These are phyloP conservation scores for Verticillium albo-atrum DNA, from an alignment of 2,329 filamentous ascomycete genomes.

Conservation along the genomic window DNA sequence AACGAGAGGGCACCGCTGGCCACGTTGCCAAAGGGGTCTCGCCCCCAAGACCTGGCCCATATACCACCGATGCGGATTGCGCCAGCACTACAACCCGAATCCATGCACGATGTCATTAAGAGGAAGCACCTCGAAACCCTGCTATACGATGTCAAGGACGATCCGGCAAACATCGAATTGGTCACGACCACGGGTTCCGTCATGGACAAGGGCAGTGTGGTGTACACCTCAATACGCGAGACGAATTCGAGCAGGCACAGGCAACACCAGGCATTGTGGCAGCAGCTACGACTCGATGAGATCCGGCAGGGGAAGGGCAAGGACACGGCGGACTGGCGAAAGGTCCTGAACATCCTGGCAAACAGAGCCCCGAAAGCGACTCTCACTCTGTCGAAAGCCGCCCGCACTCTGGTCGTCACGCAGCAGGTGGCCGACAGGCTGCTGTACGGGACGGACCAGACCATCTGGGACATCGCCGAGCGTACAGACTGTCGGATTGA, in stretches of 20 bases:
- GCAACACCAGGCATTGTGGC: constrained; percentile 20
- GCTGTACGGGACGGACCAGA: constrained; percentile 12
- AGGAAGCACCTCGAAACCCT: not conserved
- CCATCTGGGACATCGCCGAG: constrained; percentile 24
- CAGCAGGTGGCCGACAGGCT: constrained; percentile 7
- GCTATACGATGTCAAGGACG: not conserved
- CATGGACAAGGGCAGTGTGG: not conserved
- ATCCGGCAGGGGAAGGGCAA: constrained; percentile 23
- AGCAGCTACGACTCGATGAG: constrained; percentile 30
- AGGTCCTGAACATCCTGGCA: constrained; percentile 29
- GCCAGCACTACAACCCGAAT: not conserved
- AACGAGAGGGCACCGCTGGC: too few relatives aligned
- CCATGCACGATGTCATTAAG: not conserved
- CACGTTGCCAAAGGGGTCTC: too few relatives aligned
- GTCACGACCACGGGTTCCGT: not conserved
- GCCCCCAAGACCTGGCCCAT: not conserved
- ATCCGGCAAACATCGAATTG: not conserved
- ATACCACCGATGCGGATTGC: not conserved
- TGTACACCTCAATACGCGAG: constrained; percentile 12
- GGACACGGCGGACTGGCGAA: constrained; percentile 32
- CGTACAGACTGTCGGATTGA: constrained; percentile 15
- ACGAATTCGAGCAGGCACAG: constrained; percentile 11
- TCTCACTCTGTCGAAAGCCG: not conserved
- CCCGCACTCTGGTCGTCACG: constrained; percentile 14
- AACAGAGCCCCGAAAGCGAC: not conserved